Percentiles rank a stretch among this genome's conserved stretches.
phyloP scores from a whole-genome alignment of 2,329 filamentous ascomycete species.

The Arthrobotrys iridis region DNA sequence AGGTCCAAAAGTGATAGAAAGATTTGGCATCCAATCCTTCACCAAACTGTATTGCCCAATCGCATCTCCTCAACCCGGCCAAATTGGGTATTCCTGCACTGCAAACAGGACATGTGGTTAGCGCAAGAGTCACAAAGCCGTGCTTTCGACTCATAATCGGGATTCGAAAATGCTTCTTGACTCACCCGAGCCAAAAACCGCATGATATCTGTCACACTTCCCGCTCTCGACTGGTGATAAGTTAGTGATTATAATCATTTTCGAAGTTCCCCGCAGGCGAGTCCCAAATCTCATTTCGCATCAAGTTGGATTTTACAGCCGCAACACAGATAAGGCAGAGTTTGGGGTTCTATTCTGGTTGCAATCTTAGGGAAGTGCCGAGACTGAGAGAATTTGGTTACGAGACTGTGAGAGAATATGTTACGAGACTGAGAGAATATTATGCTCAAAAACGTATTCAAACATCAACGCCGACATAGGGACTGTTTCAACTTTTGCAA shows the following conservation, averaged over 20 bases:
- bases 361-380: too few species aligned
- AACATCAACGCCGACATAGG: background rate
- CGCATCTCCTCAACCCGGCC: background rate
- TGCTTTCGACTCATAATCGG: constrained; percentile 26
- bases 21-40: constrained; percentile 36
- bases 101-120: constrained; percentile 8
- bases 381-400: too few species aligned
- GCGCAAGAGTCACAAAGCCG: constrained; percentile 45
- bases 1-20: constrained; percentile 2
- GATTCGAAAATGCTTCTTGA: background rate
- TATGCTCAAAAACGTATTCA: too few species aligned
- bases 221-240: background rate
- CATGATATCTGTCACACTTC: constrained; percentile 17
- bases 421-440: too few species aligned
- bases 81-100: constrained; percentile 1
- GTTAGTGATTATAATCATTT: background rate
- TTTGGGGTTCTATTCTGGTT: too few species aligned
- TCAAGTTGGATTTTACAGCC: constrained; percentile 40
- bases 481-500: constrained; percentile 26
- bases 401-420: too few species aligned
- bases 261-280: too few species aligned
- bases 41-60: constrained; percentile 4
- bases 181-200: constrained; percentile 11
- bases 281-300: background rate
- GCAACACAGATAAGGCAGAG: constrained; percentile 34